Percentiles rank a stretch among this genome's conserved stretches.
phyloP scores from a whole-genome alignment of 2,329 filamentous ascomycete species.

The Talaromyces albobiverticillius region DNA sequence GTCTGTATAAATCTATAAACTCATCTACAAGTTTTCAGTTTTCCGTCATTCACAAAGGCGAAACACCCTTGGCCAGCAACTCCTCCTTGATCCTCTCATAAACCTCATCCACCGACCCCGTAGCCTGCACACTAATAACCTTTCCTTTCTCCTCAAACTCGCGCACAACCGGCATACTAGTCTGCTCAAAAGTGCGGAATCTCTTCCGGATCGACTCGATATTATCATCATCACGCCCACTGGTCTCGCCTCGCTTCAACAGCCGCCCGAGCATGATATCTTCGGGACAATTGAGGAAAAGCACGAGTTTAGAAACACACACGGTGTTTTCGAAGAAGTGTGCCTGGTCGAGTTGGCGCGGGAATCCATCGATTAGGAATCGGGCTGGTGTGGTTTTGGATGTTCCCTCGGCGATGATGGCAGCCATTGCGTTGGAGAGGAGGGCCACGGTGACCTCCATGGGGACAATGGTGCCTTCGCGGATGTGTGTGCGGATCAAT shows the following conservation, averaged over 20 bases:
- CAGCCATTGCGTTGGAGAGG: slow-evolving; percentile 88
- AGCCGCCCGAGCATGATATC: slow-evolving; percentile 79
- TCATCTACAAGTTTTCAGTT: no score
- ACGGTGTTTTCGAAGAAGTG: slow-evolving; percentile 88
- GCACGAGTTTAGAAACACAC: slow-evolving; percentile 75
- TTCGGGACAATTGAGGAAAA: slow-evolving; percentile 95
- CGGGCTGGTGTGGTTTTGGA: slow-evolving; percentile 53
- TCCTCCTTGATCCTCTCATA: slow-evolving; percentile 54
- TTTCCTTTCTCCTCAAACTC: slow-evolving; percentile 73
- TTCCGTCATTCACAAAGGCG: no score
- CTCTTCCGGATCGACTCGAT: slow-evolving; percentile 93
- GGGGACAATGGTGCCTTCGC: slow-evolving; percentile 92
- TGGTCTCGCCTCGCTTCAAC: slow-evolving; percentile 87
- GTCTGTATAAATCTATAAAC: no score
- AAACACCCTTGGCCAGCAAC: slow-evolving; percentile 45
- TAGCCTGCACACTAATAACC: slow-evolving; percentile 78
- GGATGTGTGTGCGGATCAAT: slow-evolving; percentile 90
- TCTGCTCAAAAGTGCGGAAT: slow-evolving; percentile 90
- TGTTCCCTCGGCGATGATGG: slow-evolving; percentile 55
- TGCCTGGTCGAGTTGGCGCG: slow-evolving; percentile 95
- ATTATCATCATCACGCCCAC: slow-evolving; percentile 89
- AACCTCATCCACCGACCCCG: slow-evolving; percentile 63
- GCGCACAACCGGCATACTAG: slow-evolving; percentile 94
- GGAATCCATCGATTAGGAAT: slow-evolving; percentile 82
- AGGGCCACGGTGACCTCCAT: slow-evolving; percentile 96